Conservation (phyloP, 176 grass and related monocot species). For the Hordeum marinum region DNA sequence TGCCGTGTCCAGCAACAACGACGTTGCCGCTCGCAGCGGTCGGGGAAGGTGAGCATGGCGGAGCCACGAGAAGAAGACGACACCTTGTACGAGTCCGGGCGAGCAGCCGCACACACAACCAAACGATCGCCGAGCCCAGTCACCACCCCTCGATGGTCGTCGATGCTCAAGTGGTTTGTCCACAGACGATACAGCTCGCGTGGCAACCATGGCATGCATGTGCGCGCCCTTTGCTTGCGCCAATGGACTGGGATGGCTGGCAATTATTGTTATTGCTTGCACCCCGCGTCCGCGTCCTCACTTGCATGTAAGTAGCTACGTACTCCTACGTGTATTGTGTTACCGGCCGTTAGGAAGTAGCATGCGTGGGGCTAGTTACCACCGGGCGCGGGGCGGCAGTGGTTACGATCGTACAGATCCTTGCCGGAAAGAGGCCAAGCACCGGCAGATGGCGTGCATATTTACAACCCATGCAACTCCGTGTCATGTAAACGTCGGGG, state of each 20-base stretch:
- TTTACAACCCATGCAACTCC: neutral
- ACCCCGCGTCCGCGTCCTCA: too few species aligned
- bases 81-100: neutral
- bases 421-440: constrained; percentile 18
- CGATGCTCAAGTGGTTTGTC: neutral
- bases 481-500: neutral
- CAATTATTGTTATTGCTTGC: neutral
- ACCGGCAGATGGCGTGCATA: constrained; percentile 22
- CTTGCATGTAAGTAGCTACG: too few species aligned
- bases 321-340: too few species aligned
- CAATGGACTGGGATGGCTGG: neutral
- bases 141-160: neutral
- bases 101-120: neutral
- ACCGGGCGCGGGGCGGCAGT: neutral
- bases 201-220: neutral
- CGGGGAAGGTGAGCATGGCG: too few species aligned
- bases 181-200: neutral
- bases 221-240: neutral
- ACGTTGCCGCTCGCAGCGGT: too few species aligned
- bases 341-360: neutral
- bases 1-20: too few species aligned
- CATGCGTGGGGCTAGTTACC: neutral
- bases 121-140: neutral
- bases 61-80: too few species aligned
- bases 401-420: constrained; percentile 9